A percentile compares a stretch with the other conserved stretches of the same genome.
phyloP scores from a whole-genome alignment of 2,329 filamentous ascomycete genomes.

The Bimuria novae-zelandiae region DNA sequence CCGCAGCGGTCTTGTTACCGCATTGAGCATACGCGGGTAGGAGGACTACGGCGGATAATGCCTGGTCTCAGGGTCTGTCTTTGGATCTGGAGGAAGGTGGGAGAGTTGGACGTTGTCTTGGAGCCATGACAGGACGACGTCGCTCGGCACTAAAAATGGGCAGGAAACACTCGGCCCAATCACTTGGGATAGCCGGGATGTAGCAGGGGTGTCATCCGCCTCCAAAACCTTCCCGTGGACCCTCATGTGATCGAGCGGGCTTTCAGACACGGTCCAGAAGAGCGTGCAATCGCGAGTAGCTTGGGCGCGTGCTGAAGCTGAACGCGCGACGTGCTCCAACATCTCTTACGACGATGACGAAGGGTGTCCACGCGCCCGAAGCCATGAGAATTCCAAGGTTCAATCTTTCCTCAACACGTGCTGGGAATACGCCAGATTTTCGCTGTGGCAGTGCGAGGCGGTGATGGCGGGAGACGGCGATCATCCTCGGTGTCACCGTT shows the following conservation, averaged over 20 bases:
- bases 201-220: slow-evolving; percentile 31
- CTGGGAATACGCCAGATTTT: slow-evolving; percentile 4
- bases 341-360: slow-evolving; percentile 11
- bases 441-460: slow-evolving; percentile 34
- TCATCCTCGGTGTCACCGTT: slow-evolving; percentile 33
- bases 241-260: slow-evolving; percentile 38
- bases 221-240: slow-evolving; percentile 22
- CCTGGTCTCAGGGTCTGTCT: slow-evolving; percentile 28
- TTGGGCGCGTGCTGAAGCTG: slow-evolving; percentile 44
- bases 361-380: slow-evolving; percentile 12
- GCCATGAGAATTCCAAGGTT: slow-evolving; percentile 3
- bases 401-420: neutral
- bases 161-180: slow-evolving; percentile 40
- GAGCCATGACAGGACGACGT: slow-evolving; percentile 44
- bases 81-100: slow-evolving; percentile 31
- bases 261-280: slow-evolving; percentile 31
- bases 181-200: slow-evolving; percentile 37
- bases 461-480: slow-evolving; percentile 20
- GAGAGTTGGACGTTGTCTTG: slow-evolving; percentile 40
- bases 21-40: slow-evolving; percentile 31
- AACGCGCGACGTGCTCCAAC: slow-evolving; percentile 7
- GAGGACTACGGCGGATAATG: slow-evolving; percentile 25
- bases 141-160: slow-evolving; percentile 45
- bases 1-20: slow-evolving; percentile 40
- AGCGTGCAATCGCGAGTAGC: slow-evolving; percentile 35